A percentile compares a stretch with the other conserved stretches of the same genome.
phyloP scores from a whole-genome alignment of 768 basidiomycete species.

The Boletus reticulatus region DNA sequence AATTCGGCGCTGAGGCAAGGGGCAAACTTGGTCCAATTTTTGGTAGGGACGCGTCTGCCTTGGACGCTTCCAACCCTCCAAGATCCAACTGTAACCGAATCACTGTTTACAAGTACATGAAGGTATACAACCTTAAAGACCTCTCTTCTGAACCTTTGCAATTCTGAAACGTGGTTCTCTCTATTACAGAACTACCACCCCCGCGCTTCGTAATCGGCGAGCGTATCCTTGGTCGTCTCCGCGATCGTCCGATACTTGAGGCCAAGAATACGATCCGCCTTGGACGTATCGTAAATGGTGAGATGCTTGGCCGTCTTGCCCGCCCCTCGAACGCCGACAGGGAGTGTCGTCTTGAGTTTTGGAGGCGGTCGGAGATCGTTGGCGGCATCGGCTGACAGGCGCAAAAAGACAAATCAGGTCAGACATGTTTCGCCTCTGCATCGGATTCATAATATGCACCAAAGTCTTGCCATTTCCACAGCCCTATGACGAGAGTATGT shows the following conservation, averaged over 20 bases:
- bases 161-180: too few relatives aligned
- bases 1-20: too few relatives aligned
- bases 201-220: slow-evolving; percentile 42
- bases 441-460: slow-evolving; percentile 13
- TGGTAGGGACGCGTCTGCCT: too few relatives aligned
- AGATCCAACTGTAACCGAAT: too few relatives aligned
- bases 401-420: neutral
- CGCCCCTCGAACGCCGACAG: slow-evolving; percentile 35
- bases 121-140: neutral
- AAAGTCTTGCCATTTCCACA: slow-evolving; percentile 33
- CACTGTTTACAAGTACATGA: neutral
- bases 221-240: slow-evolving; percentile 39
- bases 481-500: slow-evolving; percentile 5
- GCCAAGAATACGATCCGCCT: slow-evolving; percentile 40
- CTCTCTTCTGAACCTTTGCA: too few relatives aligned
- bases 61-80: too few relatives aligned
- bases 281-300: slow-evolving; percentile 33
- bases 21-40: too few relatives aligned
- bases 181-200: slow-evolving; percentile 34
- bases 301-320: slow-evolving; percentile 27
- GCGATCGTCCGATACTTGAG: slow-evolving; percentile 40
- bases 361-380: slow-evolving; percentile 32
- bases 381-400: slow-evolving; percentile 36
- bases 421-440: neutral
- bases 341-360: slow-evolving; percentile 27